These are phyloP conservation scores for Hemerocallis citrina DNA, from an alignment of 106 monocot genomes.

Conservation along the genomic window DNA sequence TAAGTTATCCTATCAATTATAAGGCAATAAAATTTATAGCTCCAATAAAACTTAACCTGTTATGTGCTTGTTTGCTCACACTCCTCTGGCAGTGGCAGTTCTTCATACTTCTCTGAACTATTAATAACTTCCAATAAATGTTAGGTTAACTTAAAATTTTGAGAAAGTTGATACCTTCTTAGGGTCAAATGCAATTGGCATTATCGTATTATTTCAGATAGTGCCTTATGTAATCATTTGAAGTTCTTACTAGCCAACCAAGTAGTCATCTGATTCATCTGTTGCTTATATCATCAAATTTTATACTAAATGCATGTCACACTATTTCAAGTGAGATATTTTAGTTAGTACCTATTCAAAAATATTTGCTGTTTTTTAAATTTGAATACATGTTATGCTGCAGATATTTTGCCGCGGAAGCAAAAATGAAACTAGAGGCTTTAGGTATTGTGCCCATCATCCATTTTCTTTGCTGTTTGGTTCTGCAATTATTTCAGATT, in stretches of 20 bases:
- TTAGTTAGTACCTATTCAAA: not conserved
- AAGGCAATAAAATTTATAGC: no score
- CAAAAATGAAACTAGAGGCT: constrained; percentile 85
- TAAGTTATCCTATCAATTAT: no score
- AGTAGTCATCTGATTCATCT: not conserved
- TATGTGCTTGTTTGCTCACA: no score
- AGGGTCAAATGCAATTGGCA: not conserved
- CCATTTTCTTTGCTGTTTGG: not conserved
- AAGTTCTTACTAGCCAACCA: not conserved
- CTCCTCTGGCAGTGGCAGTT: no score
- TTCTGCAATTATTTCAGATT: constrained; percentile 1
- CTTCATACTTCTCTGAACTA: no score
- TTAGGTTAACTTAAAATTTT: no score
- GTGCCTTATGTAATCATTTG: no score
- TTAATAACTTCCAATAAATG: no score
- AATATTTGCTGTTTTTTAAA: not conserved
- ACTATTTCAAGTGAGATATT: not conserved
- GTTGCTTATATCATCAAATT: no score
- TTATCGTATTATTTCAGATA: not conserved
- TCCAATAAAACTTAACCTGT: no score
- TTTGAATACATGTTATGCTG: constrained; percentile 8
- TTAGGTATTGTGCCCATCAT: constrained; percentile 39
- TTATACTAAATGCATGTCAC: not conserved
- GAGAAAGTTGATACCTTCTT: not conserved
- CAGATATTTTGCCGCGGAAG: constrained; percentile 99